phyloP scores from a whole-genome alignment of 1,284 basidiomycete genomes.

The Papiliotrema fonsecae region DNA sequence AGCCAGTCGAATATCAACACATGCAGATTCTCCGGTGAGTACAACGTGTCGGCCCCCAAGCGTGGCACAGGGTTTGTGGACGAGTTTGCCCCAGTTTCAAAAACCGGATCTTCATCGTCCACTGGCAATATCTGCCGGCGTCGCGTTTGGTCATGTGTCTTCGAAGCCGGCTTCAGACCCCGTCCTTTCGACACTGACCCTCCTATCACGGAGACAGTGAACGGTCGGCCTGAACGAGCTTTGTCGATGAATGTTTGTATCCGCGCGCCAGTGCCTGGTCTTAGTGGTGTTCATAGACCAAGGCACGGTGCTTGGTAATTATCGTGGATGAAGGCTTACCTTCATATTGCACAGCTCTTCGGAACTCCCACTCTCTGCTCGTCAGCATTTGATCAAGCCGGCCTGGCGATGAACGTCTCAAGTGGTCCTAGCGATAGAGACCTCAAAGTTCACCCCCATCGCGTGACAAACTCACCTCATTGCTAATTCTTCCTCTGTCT shows the following conservation, averaged over 20 bases:
- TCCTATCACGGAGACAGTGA: constrained; percentile 40
- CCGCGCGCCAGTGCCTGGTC: constrained; percentile 29
- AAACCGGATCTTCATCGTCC: neutral
- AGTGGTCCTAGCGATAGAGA: neutral
- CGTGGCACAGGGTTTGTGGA: constrained; percentile 1
- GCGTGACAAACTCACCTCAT: constrained; percentile 3
- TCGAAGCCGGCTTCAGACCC: constrained; percentile 23
- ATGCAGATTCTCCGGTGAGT: constrained; percentile 44
- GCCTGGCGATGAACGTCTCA: neutral
- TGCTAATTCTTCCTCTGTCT: constrained; percentile 3
- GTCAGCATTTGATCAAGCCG: neutral
- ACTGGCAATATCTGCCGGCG: constrained; percentile 3
- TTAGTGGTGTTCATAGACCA: no score
- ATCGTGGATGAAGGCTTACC: no score
- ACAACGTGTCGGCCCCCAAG: constrained; percentile 35
- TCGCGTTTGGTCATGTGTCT: constrained; percentile 2
- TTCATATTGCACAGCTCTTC: constrained; percentile 31
- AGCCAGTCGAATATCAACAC: constrained; percentile 42
- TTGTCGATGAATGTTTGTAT: constrained; percentile 38
- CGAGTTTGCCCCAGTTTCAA: neutral
- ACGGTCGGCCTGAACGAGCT: constrained; percentile 28
- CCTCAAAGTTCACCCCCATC: no score
- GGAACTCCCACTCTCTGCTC: constrained; percentile 31
- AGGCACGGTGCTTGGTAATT: no score
- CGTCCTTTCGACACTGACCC: constrained; percentile 44